Conservation (phyloP, 2,329 filamentous ascomycete species). For the Davidsoniella eucalypti region DNA sequence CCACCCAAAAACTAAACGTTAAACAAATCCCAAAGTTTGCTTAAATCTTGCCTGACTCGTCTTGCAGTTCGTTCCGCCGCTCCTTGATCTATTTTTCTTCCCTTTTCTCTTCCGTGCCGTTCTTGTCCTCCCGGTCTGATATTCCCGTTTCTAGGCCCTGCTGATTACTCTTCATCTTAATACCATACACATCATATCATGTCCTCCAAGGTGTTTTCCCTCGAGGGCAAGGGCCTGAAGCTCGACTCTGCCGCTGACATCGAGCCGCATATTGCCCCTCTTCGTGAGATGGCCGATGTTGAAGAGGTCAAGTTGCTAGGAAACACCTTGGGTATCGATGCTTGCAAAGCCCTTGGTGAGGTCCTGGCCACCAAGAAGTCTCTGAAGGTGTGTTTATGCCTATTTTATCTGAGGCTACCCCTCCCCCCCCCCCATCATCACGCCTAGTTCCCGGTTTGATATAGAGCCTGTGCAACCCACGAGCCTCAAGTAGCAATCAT, state of each 20-base stretch:
- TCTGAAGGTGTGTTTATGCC: conserved; percentile 41
- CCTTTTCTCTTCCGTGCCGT: background rate
- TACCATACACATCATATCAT: conserved; percentile 16
- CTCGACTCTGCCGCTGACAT: conserved; percentile 79
- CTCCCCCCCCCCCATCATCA: conserved; percentile 5
- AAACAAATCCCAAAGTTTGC: background rate
- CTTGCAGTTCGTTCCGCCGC: background rate
- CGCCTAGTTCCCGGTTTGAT: background rate
- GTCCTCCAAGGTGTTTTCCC: conserved; percentile 58
- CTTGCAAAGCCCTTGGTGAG: conserved; percentile 69
- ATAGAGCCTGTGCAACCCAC: background rate
- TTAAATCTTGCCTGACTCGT: background rate
- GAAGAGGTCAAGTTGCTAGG: conserved; percentile 77
- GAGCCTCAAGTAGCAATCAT: background rate
- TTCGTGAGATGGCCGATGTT: conserved; percentile 55
- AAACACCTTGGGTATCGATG: conserved; percentile 83
- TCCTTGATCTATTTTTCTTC: background rate
- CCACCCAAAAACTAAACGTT: too few relatives aligned
- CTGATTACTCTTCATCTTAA: background rate
- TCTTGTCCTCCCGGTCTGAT: background rate
- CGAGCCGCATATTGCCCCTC: conserved; percentile 61
- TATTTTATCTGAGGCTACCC: background rate
- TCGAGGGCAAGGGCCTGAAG: conserved; percentile 84
- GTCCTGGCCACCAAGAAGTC: conserved; percentile 72
- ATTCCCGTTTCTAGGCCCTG: background rate